Evolutionary conservation across 2,329 filamentous ascomycete species (phyloP).

Genomic region (Phyllosticta ampelicida): DNA sequence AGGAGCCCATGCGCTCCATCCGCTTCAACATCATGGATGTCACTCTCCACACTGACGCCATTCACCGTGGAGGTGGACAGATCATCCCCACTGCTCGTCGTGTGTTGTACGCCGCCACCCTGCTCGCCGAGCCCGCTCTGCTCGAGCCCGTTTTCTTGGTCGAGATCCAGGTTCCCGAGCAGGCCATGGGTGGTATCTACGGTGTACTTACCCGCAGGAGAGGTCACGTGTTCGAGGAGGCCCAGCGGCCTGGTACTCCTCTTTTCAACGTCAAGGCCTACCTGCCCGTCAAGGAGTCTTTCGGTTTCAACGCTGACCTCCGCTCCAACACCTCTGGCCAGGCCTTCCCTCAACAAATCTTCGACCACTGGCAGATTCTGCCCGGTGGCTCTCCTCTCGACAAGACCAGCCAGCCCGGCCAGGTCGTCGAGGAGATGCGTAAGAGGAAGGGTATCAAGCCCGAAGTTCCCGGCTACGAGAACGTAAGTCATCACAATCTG

Average conservation of each 20-base stretch:
- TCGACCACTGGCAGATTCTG: conserved; percentile 97
- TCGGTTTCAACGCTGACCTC: conserved; percentile 98
- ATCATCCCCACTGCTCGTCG: conserved; percentile 96
- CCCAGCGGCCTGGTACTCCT: conserved; percentile 96
- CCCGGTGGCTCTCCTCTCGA: conserved; percentile 91
- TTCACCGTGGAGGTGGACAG: conserved; percentile 98
- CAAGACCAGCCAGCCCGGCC: conserved; percentile 66
- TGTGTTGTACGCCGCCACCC: conserved; percentile 87
- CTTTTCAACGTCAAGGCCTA: conserved; percentile 99
- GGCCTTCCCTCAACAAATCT: conserved; percentile 97
- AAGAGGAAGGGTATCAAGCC: conserved; percentile 99
- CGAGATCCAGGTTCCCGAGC: conserved; percentile 98
- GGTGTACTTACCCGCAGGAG: conserved; percentile 93
- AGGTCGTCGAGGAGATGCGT: conserved; percentile 78
- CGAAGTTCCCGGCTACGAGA: conserved; percentile 83
- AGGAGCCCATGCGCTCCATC: conserved; percentile 95
- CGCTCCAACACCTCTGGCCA: conserved; percentile 88
- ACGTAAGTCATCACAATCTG: conserved; percentile 58
- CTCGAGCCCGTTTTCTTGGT: conserved; percentile 98
- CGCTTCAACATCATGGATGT: conserved; percentile 99
- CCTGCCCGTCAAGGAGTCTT: conserved; percentile 92
- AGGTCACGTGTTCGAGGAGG: conserved; percentile 98
- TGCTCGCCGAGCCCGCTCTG: conserved; percentile 83
- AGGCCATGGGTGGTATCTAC: conserved; percentile 99
- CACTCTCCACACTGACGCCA: conserved; percentile 97